Conservation (phyloP, 495 filamentous ascomycete genomes). For the Bathelium albidoporum region DNA sequence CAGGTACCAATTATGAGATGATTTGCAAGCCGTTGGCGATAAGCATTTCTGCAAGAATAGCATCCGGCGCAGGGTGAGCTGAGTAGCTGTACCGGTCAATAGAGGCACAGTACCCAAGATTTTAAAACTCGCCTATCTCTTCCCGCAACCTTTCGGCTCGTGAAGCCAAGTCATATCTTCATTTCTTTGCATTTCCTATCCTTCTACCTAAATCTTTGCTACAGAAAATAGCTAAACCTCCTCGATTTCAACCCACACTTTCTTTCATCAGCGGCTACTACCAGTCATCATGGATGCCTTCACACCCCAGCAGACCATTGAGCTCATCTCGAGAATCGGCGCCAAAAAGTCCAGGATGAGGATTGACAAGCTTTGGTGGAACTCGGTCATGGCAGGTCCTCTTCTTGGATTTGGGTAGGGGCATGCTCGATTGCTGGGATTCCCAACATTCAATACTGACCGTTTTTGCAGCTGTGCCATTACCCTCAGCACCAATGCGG, state of each 20-base stretch:
- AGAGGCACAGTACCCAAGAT: no score
- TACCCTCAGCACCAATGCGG: conserved; percentile 39
- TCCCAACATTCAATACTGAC: neutral
- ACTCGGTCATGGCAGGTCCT: conserved; percentile 11
- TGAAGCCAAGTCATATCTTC: neutral
- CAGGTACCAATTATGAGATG: neutral
- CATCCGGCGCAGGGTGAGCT: neutral
- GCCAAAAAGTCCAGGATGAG: conserved; percentile 19
- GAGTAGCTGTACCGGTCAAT: no score
- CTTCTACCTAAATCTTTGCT: neutral
- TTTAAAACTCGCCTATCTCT: neutral
- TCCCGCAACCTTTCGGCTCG: neutral
- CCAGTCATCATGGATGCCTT: conserved; percentile 8
- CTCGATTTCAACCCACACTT: no score
- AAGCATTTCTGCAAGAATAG: no score
- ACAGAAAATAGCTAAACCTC: neutral
- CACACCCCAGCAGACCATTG: conserved; percentile 15
- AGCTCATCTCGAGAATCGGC: conserved; percentile 17
- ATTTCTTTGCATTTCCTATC: neutral
- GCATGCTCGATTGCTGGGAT: neutral
- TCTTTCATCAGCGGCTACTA: no score
- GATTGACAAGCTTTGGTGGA: conserved; percentile 18
- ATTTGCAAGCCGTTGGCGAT: neutral
- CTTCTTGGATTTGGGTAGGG: conserved; percentile 14
- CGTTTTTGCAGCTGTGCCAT: conserved; percentile 32